Evolutionary conservation across 805 yeast species (phyloP), one percentile per base, ranked within the genome.

Genomic region (Saccharomycopsis fermentans): DNA sequence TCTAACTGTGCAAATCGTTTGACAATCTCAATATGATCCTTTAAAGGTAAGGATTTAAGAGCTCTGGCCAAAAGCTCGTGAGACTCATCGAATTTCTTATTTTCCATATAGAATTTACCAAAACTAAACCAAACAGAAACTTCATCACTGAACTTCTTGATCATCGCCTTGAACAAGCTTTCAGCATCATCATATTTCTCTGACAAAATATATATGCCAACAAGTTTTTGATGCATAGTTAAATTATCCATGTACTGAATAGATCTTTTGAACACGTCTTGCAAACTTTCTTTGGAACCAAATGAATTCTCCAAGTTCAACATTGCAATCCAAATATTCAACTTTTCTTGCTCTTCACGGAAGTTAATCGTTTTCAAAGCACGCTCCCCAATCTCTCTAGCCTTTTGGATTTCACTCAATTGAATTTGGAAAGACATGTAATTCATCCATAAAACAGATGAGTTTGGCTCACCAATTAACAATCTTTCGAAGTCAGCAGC

Each of bases 361-460:
- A 84, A 89, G 66, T 81, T 83, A 65, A 94, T 95, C 5, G 94
- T 85, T 74, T 88, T 88, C 68, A 94, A 78, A 2, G 98, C 99
- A 63, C 99, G 82, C 66, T 86, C 87, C 52, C 89, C 97, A 65
- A 94, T 82, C 70, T 89, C 96, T 66, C 99, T 83, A 9, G 97
- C 97, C 72, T 88, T 90, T 40, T 92, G 97, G 60, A 90, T 76
- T 71, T 94, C 99, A 75, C 96, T 87, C 63, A 92, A 77, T 71
- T 91, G 97, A 63, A 94, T 78, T 72, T 91, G 96, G 86, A 92
- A 94, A 3, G 98, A 91, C 97, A 94, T 94, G 73, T 87, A 94
- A 73, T 91, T 89, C 88, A 94, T 92, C 99, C 99, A 94, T 59
- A 90, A 73, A 37, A 91, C 81, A 1, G 99, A 92, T 2, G 96